phyloP scores from a whole-genome alignment of 176 grass and related monocot genomes.

The Echinochloa phyllopogon region DNA sequence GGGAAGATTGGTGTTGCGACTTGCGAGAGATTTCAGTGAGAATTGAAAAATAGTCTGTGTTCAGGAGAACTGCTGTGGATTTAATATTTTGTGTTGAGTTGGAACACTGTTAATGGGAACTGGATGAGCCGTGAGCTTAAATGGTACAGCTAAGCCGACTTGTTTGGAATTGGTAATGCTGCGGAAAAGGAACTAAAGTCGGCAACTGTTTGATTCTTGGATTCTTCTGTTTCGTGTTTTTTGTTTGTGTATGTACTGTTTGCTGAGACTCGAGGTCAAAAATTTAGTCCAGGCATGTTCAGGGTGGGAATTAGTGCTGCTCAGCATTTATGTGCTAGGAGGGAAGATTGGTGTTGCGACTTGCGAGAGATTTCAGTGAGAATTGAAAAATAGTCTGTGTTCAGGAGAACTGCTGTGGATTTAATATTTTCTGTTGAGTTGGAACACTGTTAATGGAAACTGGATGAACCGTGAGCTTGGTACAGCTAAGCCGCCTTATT shows the following conservation, averaged over 20 bases:
- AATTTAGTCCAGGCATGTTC: slow-evolving; percentile 16
- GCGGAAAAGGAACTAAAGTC: neutral
- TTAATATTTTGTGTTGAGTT: slow-evolving; percentile 1
- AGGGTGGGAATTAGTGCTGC: neutral
- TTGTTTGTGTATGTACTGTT: neutral
- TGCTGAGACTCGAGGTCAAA: neutral
- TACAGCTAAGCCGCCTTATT: slow-evolving; percentile 10
- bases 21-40: neutral
- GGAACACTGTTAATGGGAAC: neutral
- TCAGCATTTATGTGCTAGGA: neutral
- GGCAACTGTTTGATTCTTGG: neutral
- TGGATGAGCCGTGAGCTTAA: slow-evolving; percentile 14
- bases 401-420: neutral
- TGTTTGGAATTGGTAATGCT: neutral
- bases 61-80: neutral
- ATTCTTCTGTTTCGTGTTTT: slow-evolving; percentile 23
- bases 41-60: neutral
- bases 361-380: neutral
- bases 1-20: too few species aligned
- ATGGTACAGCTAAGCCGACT: slow-evolving; percentile 16
- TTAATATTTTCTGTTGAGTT: neutral
- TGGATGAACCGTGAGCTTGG: slow-evolving; percentile 16
- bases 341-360: neutral
- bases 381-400: neutral
- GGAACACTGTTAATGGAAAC: neutral